Evolutionary conservation across 371 early-diverging fungal species (phyloP).

Genomic region (Quaeritorhiza haematococci): DNA sequence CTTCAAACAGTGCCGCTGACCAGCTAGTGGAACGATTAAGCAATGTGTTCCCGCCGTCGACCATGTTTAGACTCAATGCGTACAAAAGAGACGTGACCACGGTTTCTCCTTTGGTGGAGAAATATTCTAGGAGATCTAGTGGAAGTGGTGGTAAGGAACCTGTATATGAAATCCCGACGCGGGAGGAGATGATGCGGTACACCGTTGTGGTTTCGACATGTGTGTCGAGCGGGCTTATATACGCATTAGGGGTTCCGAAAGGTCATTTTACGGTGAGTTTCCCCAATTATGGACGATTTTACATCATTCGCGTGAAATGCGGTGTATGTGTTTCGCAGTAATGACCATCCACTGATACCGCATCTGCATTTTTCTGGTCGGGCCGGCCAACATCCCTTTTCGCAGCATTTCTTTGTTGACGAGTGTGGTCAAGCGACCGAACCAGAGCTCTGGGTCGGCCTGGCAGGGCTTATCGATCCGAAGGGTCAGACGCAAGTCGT

Average conservation of each 20-base stretch:
- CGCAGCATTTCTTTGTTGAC: constrained; percentile 48
- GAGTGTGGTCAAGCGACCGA: constrained; percentile 52
- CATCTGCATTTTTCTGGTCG: too few relatives aligned
- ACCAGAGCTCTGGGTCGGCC: constrained; percentile 14
- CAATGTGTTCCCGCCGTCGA: background rate
- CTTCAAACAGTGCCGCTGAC: constrained; percentile 28
- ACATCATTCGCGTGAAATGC: too few relatives aligned
- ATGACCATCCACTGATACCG: too few relatives aligned
- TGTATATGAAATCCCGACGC: background rate
- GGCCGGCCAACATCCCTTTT: too few relatives aligned
- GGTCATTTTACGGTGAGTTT: constrained; percentile 1
- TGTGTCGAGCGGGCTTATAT: background rate
- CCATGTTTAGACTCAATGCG: background rate
- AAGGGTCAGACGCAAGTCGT: background rate
- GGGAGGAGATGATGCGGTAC: background rate
- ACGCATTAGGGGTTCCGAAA: background rate
- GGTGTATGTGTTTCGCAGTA: too few relatives aligned
- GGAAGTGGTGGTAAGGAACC: too few relatives aligned
- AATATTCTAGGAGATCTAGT: background rate
- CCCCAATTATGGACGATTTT: too few relatives aligned
- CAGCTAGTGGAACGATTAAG: constrained; percentile 18
- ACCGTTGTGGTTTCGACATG: background rate
- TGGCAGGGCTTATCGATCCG: background rate
- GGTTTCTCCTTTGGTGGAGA: background rate
- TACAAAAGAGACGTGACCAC: background rate